Evolutionary conservation across 352 stramenopile genomes (phyloP), one percentile per base, ranked within the genome.

Genomic region (Phytophthora sp.): DNA sequence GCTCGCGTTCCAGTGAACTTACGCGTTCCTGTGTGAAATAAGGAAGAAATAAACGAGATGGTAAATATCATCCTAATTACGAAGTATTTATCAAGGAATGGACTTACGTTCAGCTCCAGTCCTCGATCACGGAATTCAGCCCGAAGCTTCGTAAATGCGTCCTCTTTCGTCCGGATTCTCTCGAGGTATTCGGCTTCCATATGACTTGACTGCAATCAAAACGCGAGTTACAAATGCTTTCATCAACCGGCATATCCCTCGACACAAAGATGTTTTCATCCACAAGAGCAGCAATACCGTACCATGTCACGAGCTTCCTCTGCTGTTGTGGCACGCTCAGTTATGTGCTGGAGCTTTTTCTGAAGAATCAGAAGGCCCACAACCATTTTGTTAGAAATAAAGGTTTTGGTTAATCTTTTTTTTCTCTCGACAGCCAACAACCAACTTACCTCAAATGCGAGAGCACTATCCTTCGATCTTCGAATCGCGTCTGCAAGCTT

Each of bases 241-340:
- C 20, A 24, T 41, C 29, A n/a, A 36, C 18, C n/a, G n/a, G n/a
- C n/a, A n/a, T n/a, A n/a, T n/a, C n/a, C n/a, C n/a, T n/a, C n/a
- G n/a, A n/a, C n/a, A n/a, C n/a, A n/a, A n/a, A n/a, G n/a, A n/a
- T n/a, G n/a, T n/a, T n/a, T n/a, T n/a, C n/a, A n/a, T n/a, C n/a
- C n/a, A 54, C 31, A 26, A 46, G 16, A 27, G 36, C 24, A 26
- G 18, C 21, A 57, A 21, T 21, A 50, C n/a, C 41, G 3, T 74
- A 90, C 82, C 70, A 76, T 51, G 63, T 90, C 83, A 21, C 74
- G 76, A 39, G 77, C 77, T 68, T 91, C 80, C 63, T 91, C 83
- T 12, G 80, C 79, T 44, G 73, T 60, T 27, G 73, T 53, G 31
- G 77, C 71, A 41, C 82, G 73, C 15, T 91, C 82, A 2, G 61